Evolutionary conservation across 1,284 basidiomycete genomes (phyloP).

Genomic region (Hemileia vastatrix): DNA sequence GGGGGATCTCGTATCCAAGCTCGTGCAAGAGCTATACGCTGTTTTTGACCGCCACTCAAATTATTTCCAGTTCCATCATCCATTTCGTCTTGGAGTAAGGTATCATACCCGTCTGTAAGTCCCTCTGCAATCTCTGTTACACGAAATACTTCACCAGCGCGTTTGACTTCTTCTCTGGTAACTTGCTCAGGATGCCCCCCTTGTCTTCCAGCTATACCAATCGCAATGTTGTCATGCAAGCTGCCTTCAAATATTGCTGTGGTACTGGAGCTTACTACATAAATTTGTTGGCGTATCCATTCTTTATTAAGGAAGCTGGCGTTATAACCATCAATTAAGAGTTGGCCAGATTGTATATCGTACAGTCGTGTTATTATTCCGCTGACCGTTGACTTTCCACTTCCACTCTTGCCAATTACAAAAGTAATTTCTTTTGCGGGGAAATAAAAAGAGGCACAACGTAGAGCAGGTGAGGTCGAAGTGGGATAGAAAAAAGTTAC

Average conservation of each 20-base stretch:
- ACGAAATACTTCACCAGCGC: slow-evolving; percentile 72
- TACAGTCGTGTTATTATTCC: slow-evolving; percentile 74
- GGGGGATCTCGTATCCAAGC: slow-evolving; percentile 76
- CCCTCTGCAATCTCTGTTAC: slow-evolving; percentile 77
- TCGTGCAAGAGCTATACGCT: slow-evolving; percentile 81
- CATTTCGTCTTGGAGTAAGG: too few relatives aligned
- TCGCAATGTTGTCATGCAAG: slow-evolving; percentile 79
- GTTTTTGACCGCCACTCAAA: slow-evolving; percentile 88
- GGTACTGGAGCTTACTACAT: slow-evolving; percentile 69
- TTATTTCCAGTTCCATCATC: slow-evolving; percentile 63
- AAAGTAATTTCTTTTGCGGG: slow-evolving; percentile 79
- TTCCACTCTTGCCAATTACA: slow-evolving; percentile 81
- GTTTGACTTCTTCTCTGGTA: slow-evolving; percentile 60
- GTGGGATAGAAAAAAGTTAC: too few relatives aligned
- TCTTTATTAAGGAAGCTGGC: slow-evolving; percentile 60
- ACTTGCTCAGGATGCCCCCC: too few relatives aligned
- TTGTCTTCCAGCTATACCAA: slow-evolving; percentile 58
- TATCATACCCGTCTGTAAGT: slow-evolving; percentile 80
- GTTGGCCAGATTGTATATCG: slow-evolving; percentile 44
- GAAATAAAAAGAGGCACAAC: slow-evolving; percentile 61
- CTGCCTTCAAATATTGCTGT: slow-evolving; percentile 63
- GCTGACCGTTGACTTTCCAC: slow-evolving; percentile 85
- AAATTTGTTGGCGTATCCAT: slow-evolving; percentile 62
- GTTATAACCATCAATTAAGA: slow-evolving; percentile 76
- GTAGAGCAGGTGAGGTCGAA: too few relatives aligned